Evolutionary conservation across 1,284 basidiomycete genomes (phyloP), one percentile per base, ranked within the genome.

Genomic region (Fomitopsis betulina): DNA sequence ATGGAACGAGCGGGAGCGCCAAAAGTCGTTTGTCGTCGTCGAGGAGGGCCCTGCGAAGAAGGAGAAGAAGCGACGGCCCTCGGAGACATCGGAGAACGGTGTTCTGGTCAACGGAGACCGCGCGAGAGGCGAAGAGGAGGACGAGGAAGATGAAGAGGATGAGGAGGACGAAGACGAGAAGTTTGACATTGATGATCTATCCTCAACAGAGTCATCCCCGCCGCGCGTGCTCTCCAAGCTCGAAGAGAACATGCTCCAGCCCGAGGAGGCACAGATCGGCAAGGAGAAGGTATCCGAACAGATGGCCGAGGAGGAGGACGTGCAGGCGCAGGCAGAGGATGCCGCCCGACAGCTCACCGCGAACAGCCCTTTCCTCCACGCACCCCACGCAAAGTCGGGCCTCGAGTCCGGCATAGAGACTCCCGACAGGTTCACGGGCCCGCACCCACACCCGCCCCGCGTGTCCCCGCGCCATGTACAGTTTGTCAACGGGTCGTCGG

Each of bases 11-110:
- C 87, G 97, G 21, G 94, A 98, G 73, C 85, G 94, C 47, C 96
- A 98, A 70, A 98, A 97, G 72, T 96, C 93, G 5, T 98, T 98
- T 67, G 95, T 98, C 42, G 92, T 98, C n/a, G 93, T 98, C 30
- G 95, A 97, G 70, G 94, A 96, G 70, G 86, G 84, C 27, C 84
- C 81, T 1, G 69, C 76, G 12, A 78, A 67, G 55, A 74, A 66
- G 47, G 42, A 57, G 66, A 61, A 47, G 70, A 71, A 62, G n/a
- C 63, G 58, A 53, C 59, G 52, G 58, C 53, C 25, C n/a, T 57
- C 49, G 23, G 50, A 47, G 27, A 23, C 55, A 21, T 39, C 45
- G 1, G 43, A 21, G 37, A 58, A 58, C 23, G 58, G 54, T 35
- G 42, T 50, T 5, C 32, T 32, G 2, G 54, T 47, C 8, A 33